These are phyloP conservation scores for Ogataea ramenticola DNA, from an alignment of 805 yeast species.

Conservation along the genomic window DNA sequence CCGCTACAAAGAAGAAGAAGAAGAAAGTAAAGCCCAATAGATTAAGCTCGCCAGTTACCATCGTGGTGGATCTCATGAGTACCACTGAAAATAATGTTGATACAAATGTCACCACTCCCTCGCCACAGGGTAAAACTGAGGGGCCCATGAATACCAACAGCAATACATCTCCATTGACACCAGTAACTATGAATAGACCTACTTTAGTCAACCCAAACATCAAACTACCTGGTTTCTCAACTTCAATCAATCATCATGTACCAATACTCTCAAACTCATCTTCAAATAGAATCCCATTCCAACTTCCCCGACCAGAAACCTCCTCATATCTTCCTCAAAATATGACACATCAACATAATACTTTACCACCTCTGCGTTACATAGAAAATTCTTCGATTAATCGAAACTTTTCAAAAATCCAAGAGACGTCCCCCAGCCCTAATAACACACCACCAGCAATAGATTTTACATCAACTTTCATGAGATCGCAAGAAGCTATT, in stretches of 20 bases:
- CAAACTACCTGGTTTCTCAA: too few relatives aligned
- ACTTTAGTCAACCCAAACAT: too few relatives aligned
- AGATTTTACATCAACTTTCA: conserved; percentile 32
- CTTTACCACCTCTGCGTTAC: conserved; percentile 17
- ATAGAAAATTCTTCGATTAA: conserved; percentile 1
- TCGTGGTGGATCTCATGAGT: too few relatives aligned
- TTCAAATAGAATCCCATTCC: not conserved
- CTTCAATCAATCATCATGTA: not conserved
- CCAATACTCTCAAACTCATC: not conserved
- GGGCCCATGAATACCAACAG: too few relatives aligned
- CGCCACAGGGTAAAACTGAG: too few relatives aligned
- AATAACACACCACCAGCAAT: conserved; percentile 26
- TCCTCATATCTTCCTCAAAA: not conserved
- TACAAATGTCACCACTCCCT: too few relatives aligned
- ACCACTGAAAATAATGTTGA: too few relatives aligned
- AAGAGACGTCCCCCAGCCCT: conserved; percentile 6
- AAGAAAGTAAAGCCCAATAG: not conserved
- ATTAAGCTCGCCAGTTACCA: not conserved
- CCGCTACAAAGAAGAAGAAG: conserved; percentile 1
- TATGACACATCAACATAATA: not conserved
- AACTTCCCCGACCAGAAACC: not conserved
- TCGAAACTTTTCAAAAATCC: not conserved
- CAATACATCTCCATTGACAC: too few relatives aligned
- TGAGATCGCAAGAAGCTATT: not conserved
- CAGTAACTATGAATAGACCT: too few relatives aligned